phyloP scores from a whole-genome alignment of 768 basidiomycete genomes.

The Mycena latifolia region DNA sequence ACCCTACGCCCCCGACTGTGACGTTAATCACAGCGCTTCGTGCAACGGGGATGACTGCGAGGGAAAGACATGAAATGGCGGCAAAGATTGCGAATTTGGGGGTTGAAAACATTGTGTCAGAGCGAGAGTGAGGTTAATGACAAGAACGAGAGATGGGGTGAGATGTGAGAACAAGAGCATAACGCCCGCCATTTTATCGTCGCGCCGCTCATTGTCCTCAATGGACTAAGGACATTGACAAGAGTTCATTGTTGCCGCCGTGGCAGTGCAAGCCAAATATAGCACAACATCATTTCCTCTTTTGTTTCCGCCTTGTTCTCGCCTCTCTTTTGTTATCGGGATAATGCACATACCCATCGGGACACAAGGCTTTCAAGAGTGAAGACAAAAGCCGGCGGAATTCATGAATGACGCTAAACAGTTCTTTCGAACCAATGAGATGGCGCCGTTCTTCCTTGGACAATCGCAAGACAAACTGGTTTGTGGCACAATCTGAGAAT shows the following conservation, averaged over 20 bases:
- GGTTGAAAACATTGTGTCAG: constrained; percentile 36
- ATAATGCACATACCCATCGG: too few species aligned
- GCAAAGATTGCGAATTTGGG: constrained; percentile 39
- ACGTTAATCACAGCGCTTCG: constrained; percentile 56
- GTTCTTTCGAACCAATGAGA: too few species aligned
- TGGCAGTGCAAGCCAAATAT: neutral
- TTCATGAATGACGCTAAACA: too few species aligned
- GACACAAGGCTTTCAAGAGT: too few species aligned
- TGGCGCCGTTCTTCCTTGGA: too few species aligned
- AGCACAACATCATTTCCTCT: too few species aligned
- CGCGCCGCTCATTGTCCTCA: neutral
- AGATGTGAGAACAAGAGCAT: constrained; percentile 5
- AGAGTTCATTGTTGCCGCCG: neutral
- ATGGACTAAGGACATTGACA: neutral
- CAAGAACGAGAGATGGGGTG: constrained; percentile 10
- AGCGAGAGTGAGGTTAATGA: constrained; percentile 31
- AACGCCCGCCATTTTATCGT: constrained; percentile 10
- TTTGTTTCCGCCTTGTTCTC: too few species aligned
- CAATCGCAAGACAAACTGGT: too few species aligned
- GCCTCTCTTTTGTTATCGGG: too few species aligned
- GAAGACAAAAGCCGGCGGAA: too few species aligned
- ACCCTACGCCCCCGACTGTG: constrained; percentile 62
- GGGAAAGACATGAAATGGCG: constrained; percentile 37
- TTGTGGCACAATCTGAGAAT: too few species aligned
- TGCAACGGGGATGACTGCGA: constrained; percentile 48